A percentile compares a stretch with the other conserved stretches of the same genome.
These are phyloP conservation scores for Marasmius oreades DNA, from an alignment of 1,284 basidiomycete genomes.

Conservation along the genomic window DNA sequence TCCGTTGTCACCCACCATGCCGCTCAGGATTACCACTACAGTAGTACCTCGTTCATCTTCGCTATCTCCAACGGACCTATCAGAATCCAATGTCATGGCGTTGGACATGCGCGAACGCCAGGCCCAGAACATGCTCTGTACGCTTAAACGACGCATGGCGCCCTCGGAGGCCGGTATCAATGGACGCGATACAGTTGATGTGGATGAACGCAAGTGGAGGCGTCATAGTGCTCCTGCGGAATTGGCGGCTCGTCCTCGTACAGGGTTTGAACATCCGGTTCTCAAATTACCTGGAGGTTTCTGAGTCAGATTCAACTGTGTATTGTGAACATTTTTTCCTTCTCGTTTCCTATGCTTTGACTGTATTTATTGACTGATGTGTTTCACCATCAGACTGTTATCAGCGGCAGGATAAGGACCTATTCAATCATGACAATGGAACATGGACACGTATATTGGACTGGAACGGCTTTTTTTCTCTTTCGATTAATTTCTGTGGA, in stretches of 20 bases:
- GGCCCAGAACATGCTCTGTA: constrained; percentile 61
- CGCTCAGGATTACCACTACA: constrained; percentile 47
- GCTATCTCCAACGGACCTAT: constrained; percentile 43
- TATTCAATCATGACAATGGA: not conserved
- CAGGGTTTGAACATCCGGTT: constrained; percentile 45
- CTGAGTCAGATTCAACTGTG: constrained; percentile 21
- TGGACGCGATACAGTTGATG: constrained; percentile 20
- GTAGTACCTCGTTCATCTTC: constrained; percentile 44
- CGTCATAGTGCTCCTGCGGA: constrained; percentile 48
- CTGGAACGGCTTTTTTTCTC: not conserved
- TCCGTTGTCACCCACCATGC: constrained; percentile 33
- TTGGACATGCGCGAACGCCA: constrained; percentile 51
- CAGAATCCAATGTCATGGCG: constrained; percentile 48
- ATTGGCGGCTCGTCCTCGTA: constrained; percentile 34
- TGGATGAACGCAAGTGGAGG: constrained; percentile 36
- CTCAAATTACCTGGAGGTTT: constrained; percentile 45
- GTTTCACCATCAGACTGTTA: not conserved
- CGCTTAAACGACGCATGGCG: constrained; percentile 52
- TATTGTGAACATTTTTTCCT: not conserved
- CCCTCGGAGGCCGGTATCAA: constrained; percentile 24
- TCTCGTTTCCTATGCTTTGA: constrained; percentile 8
- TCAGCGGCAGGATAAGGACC: not conserved
- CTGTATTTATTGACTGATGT: not conserved
- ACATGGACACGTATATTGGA: constrained; percentile 1
- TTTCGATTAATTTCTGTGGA: constrained; percentile 4